Base-by-base conservation (phyloP, 2,329 filamentous ascomycete species). In the Leptoxyphium fumago region DNA sequence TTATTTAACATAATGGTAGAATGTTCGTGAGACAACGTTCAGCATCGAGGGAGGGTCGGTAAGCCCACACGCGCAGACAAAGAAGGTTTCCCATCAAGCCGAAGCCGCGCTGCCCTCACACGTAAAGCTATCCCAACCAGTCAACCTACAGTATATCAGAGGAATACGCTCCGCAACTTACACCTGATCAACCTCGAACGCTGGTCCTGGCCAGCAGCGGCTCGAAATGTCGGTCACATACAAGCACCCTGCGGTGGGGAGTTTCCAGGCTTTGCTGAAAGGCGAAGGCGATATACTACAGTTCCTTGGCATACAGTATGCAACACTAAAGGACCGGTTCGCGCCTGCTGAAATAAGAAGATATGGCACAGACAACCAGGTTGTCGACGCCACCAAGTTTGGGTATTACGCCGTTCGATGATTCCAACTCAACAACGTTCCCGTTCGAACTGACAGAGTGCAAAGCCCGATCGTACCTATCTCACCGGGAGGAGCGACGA, bases 301-400 rank as follows among this genome's bases (percentile, higher is more conserved):
- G 41, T 65, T 62, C 36, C 52, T 61, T 2, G 63, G 63, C 10
- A 43, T 66, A 14, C 61, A 62, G 46, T 66, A 64, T 51, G 64
- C 61, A 3, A 61, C 58, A 1, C 42, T 66, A 21, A 48, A 52
- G 39, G 57, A 65, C 48, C 59, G 63, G 2, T 59, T 66, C 38
- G 60, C 64, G 10, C 45, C 54, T 5, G 51, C 63, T 17, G 48
- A 59, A 34, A 45, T 64, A 13, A 49, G 55, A 14, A 53, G 55
- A 10, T 58, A 52, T 29, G 32, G 15, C 15, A 54, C 58, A 43
- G 47, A 44, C 10, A 29, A 49, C 6, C 48, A 42, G 6, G 39
- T 29, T 15, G 54, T 57, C 5, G 58, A 66, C 46, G 62, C 61
- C 11, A 54, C 61, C 2, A 59, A 55, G 43, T 59, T 57, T 46